These are phyloP conservation scores for Colletotrichum cordylinicola DNA, from an alignment of 2,329 filamentous ascomycete genomes.

Conservation along the genomic window DNA sequence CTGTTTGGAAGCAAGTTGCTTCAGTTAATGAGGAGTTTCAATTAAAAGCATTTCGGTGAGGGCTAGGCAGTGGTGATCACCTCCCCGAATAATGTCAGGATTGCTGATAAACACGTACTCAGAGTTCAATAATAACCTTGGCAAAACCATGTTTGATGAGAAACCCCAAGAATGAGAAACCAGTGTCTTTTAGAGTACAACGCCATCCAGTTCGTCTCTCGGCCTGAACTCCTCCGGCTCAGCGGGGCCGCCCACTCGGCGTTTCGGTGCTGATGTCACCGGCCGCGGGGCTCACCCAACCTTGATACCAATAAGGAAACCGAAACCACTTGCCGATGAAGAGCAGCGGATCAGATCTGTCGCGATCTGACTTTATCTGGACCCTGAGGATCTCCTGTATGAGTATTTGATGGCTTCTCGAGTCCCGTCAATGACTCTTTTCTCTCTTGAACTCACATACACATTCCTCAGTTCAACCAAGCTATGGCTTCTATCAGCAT, in stretches of 20 bases:
- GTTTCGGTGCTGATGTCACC: conserved; percentile 15
- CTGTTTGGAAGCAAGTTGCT: not conserved
- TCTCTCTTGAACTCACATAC: not conserved
- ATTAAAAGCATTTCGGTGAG: not conserved
- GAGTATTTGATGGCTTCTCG: not conserved
- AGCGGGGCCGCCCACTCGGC: not conserved
- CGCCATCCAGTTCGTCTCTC: not conserved
- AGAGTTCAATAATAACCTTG: not conserved
- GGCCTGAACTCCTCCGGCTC: not conserved
- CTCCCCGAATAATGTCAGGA: accelerated
- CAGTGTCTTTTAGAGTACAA: not conserved
- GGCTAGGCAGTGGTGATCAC: not conserved
- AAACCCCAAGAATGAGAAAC: not conserved
- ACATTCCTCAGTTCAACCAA: not conserved
- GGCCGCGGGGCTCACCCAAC: conserved; percentile 3
- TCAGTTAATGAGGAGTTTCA: not conserved
- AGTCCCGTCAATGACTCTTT: not conserved
- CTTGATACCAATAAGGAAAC: not conserved
- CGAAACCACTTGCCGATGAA: not conserved
- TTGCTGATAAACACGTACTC: not conserved
- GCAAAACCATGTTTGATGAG: not conserved
- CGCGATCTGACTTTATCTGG: not conserved
- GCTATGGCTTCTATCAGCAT: not conserved
- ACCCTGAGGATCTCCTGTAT: too few species aligned
- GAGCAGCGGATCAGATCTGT: not conserved